Percentiles rank a stretch among this genome's conserved stretches.
These are phyloP conservation scores for Cytospora piceae DNA, from an alignment of 2,329 filamentous ascomycete species.

Conservation along the genomic window DNA sequence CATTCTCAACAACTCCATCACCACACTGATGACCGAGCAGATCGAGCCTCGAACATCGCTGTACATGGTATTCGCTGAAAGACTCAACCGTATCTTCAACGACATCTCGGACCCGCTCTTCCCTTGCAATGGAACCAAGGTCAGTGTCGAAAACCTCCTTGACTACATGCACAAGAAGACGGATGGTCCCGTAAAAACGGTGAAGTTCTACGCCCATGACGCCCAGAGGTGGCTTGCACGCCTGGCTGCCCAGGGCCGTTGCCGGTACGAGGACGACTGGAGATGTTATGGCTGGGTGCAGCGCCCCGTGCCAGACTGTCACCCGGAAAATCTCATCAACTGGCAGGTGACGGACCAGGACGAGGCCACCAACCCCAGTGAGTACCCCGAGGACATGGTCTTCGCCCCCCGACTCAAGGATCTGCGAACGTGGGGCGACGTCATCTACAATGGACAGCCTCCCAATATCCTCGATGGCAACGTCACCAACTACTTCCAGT, in stretches of 20 bases:
- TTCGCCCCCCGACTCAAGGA: slow-evolving; percentile 23
- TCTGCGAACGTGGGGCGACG: slow-evolving; percentile 18
- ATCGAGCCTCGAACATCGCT: slow-evolving; percentile 35
- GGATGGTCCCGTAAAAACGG: slow-evolving; percentile 32
- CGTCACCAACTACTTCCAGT: slow-evolving; percentile 20
- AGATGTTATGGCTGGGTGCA: slow-evolving; percentile 35
- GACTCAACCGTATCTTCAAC: slow-evolving; percentile 40
- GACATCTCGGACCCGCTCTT: slow-evolving; percentile 38
- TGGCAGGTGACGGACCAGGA: slow-evolving; percentile 30
- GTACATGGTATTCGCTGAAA: slow-evolving; percentile 40
- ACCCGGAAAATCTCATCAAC: slow-evolving; percentile 40
- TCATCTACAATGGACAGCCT: neutral
- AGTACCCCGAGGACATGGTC: slow-evolving; percentile 15
- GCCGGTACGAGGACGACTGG: slow-evolving; percentile 33
- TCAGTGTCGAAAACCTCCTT: slow-evolving; percentile 37
- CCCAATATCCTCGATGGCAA: neutral
- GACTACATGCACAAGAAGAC: slow-evolving; percentile 36
- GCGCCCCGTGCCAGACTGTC: slow-evolving; percentile 36
- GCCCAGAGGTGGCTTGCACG: slow-evolving; percentile 39
- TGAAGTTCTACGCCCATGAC: slow-evolving; percentile 38
- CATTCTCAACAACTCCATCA: slow-evolving; percentile 37
- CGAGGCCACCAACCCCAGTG: neutral
- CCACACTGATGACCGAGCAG: slow-evolving; percentile 32
- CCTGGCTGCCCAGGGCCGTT: slow-evolving; percentile 35
- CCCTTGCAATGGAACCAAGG: slow-evolving; percentile 27